Evolutionary conservation across 2,329 filamentous ascomycete species (phyloP), one percentile per base, ranked within the genome.

Genomic region (Neofusicoccum ribis): DNA sequence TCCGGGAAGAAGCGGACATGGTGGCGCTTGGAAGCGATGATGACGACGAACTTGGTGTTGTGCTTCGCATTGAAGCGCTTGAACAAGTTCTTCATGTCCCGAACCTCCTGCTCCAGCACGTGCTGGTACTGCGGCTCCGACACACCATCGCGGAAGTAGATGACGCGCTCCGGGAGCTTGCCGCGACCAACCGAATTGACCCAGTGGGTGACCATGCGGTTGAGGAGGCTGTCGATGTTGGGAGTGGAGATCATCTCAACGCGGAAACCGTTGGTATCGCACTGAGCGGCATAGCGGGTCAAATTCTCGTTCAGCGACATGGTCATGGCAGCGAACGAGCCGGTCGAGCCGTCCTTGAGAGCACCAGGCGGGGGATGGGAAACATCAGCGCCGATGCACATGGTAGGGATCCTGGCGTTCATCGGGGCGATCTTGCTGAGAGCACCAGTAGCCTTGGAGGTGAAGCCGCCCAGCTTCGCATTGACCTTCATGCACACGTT

Each of bases 401-500:
- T 90, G 0, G 92, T 95, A 0, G 71, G 72, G 37, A 67, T 68
- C n/a, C 51, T 46, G 6, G 63, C 52, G 36, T 63, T 43, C 23
- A 65, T 69, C 66, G 51, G 70, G 4, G 68, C 68, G 15, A 75
- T 66, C 70, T 72, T 76, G 2, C 69, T 68, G 34, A 76, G 23
- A 78, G 50, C 12, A 78, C 72, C 71, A 20, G 82, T 71, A 2
- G 81, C 82, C 59, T 82, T 77, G 67, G 80, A 88, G 0, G 92
- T 97, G 0, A 87, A 85, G 5, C 95, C 95, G 14, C 95, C 95
- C 2, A 99, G 85, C 81, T 99, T 99, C 3, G 92, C 91, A 71
- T 99, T 98, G 69, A 99, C 88, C 81, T 99, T 99, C 92, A 99
- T 95, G 68, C 88, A 86, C 0, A 99, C 92, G 68, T 99, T 99